A percentile compares a stretch with the other conserved stretches of the same genome.
These are phyloP conservation scores for Udeniomyces megalosporus DNA, from an alignment of 768 basidiomycete species.

Conservation along the genomic window DNA sequence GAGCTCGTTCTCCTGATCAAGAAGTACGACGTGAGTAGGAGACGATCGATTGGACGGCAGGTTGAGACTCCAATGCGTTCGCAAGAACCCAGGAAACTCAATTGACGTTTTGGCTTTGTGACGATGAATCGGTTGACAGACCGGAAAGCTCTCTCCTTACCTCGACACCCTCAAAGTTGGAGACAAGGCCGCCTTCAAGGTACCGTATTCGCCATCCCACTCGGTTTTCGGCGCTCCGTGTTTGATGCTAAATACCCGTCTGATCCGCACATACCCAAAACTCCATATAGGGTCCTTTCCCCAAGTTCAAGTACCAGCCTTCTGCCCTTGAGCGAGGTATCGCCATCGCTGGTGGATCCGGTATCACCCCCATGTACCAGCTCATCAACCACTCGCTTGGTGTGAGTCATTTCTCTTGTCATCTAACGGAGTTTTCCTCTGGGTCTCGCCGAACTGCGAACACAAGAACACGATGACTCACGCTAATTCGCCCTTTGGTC, in stretches of 20 bases:
- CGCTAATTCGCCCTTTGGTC: conserved; percentile 16
- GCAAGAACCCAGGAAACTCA: too few relatives aligned
- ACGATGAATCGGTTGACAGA: too few relatives aligned
- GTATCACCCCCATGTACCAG: conserved; percentile 44
- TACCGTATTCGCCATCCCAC: conserved; percentile 24
- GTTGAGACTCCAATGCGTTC: too few relatives aligned
- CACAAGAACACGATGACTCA: background rate
- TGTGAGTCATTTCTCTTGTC: background rate
- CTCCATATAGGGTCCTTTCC: conserved; percentile 40
- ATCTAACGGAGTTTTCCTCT: background rate
- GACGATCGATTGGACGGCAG: too few relatives aligned
- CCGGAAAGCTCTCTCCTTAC: conserved; percentile 66
- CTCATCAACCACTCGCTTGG: conserved; percentile 33
- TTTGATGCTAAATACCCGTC: too few relatives aligned
- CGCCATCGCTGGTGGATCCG: conserved; percentile 82
- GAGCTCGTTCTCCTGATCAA: conserved; percentile 71
- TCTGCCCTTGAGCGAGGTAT: conserved; percentile 35
- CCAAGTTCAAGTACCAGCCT: conserved; percentile 67
- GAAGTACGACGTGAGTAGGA: conserved; percentile 35
- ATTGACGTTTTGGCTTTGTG: too few relatives aligned
- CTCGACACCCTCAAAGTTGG: conserved; percentile 66
- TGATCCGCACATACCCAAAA: too few relatives aligned
- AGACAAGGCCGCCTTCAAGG: conserved; percentile 70
- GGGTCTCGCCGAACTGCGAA: too few relatives aligned
- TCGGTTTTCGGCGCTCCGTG: background rate